These are phyloP conservation scores for Termitomyces sp. DNA, from an alignment of 768 basidiomycete genomes.

Conservation along the genomic window DNA sequence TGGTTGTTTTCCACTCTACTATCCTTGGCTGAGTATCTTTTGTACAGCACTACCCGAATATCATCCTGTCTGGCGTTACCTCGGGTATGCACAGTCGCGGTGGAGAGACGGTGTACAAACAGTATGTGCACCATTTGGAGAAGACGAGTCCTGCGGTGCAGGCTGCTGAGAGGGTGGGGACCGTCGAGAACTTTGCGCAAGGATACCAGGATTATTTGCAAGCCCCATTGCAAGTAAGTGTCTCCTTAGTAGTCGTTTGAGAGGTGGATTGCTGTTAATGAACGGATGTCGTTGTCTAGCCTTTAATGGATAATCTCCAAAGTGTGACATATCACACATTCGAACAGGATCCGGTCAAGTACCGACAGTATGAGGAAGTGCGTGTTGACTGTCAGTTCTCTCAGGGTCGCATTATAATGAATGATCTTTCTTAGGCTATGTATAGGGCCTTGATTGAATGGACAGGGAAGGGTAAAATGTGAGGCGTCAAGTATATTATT, in stretches of 20 bases:
- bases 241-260: neutral
- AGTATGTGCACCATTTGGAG: conserved; percentile 83
- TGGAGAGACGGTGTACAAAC: conserved; percentile 81
- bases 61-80: conserved; percentile 73
- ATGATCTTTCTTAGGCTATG: conserved; percentile 53
- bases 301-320: conserved; percentile 95
- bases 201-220: conserved; percentile 96
- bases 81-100: conserved; percentile 68
- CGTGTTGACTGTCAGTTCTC: neutral
- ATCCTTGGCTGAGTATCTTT: conserved; percentile 9
- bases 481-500: conserved; percentile 20
- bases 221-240: conserved; percentile 79
- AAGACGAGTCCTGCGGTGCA: conserved; percentile 65
- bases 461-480: conserved; percentile 57
- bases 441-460: conserved; percentile 74
- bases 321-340: conserved; percentile 97
- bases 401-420: neutral
- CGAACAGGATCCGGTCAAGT: conserved; percentile 97
- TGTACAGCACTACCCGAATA: conserved; percentile 72
- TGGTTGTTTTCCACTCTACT: neutral
- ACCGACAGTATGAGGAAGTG: conserved; percentile 91
- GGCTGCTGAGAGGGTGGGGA: conserved; percentile 59
- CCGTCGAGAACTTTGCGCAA: conserved; percentile 85
- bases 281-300: conserved; percentile 37
- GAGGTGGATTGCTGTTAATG: neutral